Percentiles rank a stretch among this genome's conserved stretches.
These are phyloP conservation scores for Gonapodya sp. DNA, from an alignment of 192 early-diverging fungal species.

Conservation along the genomic window DNA sequence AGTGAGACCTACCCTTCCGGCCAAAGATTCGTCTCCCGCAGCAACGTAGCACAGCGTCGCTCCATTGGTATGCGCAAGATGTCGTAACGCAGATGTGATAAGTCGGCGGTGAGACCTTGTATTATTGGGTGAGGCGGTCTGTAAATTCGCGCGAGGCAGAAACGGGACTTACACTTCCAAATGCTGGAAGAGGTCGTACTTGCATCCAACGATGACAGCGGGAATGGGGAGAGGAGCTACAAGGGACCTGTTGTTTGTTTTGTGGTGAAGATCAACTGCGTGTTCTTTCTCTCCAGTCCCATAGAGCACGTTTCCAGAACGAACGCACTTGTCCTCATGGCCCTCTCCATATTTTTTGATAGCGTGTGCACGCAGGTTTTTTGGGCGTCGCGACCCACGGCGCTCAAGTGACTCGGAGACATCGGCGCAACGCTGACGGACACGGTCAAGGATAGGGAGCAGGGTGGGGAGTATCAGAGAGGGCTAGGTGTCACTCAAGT, in stretches of 20 bases:
- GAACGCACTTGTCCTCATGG: not conserved
- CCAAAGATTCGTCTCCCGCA: not conserved
- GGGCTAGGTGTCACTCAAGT: too few species aligned
- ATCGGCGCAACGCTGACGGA: not conserved
- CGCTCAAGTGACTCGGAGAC: not conserved
- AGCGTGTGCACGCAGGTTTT: not conserved
- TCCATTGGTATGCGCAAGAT: not conserved
- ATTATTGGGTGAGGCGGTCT: not conserved
- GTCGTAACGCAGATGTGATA: not conserved
- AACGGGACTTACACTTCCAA: not conserved
- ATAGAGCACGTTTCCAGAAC: not conserved
- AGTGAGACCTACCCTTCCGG: not conserved
- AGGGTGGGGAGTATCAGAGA: not conserved
- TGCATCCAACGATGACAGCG: not conserved
- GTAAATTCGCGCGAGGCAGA: not conserved
- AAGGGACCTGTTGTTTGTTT: not conserved
- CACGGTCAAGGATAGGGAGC: not conserved
- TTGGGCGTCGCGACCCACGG: not conserved
- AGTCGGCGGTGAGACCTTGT: not conserved
- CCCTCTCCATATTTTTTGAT: not conserved
- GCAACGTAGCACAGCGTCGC: not conserved
- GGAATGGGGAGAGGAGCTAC: not conserved
- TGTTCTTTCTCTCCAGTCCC: too few species aligned
- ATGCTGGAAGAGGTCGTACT: not conserved
- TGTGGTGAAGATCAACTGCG: not conserved